Percentiles rank a stretch among this genome's conserved stretches.
These are phyloP conservation scores for Tillandsia fasciculata DNA, from an alignment of 176 grass and related monocot genomes.

Conservation along the genomic window DNA sequence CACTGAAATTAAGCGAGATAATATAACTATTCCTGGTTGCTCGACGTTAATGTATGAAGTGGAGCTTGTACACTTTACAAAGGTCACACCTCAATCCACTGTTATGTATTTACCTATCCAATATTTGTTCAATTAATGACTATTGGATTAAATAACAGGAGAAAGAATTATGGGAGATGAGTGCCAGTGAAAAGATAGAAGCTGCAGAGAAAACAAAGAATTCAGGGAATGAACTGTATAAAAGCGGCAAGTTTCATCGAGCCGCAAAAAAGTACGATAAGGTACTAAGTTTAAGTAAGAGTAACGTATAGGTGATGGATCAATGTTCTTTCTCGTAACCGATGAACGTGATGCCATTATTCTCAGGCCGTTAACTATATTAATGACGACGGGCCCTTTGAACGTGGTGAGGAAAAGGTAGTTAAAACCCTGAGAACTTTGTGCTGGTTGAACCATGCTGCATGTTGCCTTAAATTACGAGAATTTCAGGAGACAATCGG, in stretches of 20 bases:
- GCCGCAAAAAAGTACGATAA: slow-evolving; percentile 35
- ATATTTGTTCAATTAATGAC: neutral
- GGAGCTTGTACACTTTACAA: slow-evolving; percentile 31
- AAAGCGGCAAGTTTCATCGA: slow-evolving; percentile 26
- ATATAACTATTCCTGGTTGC: slow-evolving; percentile 14
- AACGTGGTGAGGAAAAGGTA: slow-evolving; percentile 22
- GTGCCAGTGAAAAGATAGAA: slow-evolving; percentile 23
- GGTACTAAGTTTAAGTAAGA: slow-evolving; percentile 5
- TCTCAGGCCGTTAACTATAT: slow-evolving; percentile 34
- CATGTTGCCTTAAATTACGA: slow-evolving; percentile 36
- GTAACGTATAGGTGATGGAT: neutral
- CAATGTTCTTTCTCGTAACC: neutral
- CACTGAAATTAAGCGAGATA: slow-evolving; percentile 10
- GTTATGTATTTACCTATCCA: neutral
- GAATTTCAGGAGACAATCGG: slow-evolving; percentile 27
- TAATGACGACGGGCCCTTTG: slow-evolving; percentile 13
- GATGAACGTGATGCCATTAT: slow-evolving; percentile 6
- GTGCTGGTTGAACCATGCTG: slow-evolving; percentile 37
- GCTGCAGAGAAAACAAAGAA: slow-evolving; percentile 31
- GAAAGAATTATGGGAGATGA: slow-evolving; percentile 33
- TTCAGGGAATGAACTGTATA: slow-evolving; percentile 33
- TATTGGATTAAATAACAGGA: slow-evolving; percentile 13
- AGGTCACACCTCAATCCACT: slow-evolving; percentile 17
- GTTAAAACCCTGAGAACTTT: slow-evolving; percentile 25
- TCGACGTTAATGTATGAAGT: slow-evolving; percentile 35